Percentiles rank a stretch among this genome's conserved stretches.
These are phyloP conservation scores for Fusarium anthophilum DNA, from an alignment of 2,329 filamentous ascomycete species.

Conservation along the genomic window DNA sequence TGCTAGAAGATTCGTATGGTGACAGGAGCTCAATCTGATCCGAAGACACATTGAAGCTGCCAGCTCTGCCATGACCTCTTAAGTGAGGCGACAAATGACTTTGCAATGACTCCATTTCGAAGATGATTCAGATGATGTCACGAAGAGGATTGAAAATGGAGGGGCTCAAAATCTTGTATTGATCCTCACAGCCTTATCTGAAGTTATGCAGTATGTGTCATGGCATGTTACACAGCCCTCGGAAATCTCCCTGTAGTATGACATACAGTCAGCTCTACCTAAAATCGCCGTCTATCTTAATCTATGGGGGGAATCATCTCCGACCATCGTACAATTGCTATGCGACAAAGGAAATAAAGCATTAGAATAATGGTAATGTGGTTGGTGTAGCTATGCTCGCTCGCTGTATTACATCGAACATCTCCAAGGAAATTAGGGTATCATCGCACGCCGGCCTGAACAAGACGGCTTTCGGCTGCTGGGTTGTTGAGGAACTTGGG, in stretches of 20 bases:
- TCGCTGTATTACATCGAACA: conserved; percentile 7
- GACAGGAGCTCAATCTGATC: neutral
- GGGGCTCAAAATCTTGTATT: neutral
- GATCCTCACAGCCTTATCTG: neutral
- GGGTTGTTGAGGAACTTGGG: conserved; percentile 75
- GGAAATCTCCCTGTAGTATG: neutral
- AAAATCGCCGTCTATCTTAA: neutral
- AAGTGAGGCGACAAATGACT: neutral
- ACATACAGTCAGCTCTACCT: neutral
- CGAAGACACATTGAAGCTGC: neutral
- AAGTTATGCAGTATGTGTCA: neutral
- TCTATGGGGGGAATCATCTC: conserved; percentile 9
- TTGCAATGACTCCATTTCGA: neutral
- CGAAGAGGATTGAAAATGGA: neutral
- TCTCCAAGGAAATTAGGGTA: neutral
- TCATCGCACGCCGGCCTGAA: conserved; percentile 32
- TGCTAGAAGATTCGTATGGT: neutral
- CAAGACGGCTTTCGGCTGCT: conserved; percentile 23
- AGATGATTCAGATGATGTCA: neutral
- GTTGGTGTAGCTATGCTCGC: conserved; percentile 4
- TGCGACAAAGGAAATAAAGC: conserved; percentile 14
- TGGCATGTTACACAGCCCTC: neutral
- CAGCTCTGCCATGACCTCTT: neutral
- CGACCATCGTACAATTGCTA: neutral
- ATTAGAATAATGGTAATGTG: conserved; percentile 17